phyloP scores from a whole-genome alignment of 225 moss, liverwort and hornwort species.

The Marchantia polymorpha region DNA sequence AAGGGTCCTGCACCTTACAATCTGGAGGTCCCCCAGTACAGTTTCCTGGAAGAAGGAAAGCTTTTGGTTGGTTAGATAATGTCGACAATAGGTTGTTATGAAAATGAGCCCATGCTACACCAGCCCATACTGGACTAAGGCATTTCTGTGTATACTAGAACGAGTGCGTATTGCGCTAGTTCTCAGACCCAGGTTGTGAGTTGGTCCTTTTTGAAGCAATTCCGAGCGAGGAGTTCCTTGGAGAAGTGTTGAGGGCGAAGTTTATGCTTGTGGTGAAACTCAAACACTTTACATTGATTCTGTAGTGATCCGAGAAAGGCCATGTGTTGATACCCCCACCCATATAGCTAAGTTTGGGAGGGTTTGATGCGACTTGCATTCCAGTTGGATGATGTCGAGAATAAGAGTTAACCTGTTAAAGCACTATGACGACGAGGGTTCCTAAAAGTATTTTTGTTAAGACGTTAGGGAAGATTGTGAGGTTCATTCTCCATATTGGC shows the following conservation, averaged over 20 bases:
- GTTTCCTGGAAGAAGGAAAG: conserved; percentile 46
- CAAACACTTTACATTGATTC: conserved; percentile 6
- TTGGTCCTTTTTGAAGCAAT: conserved; percentile 10
- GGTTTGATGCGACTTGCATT: conserved; percentile 15
- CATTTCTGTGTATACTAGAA: conserved; percentile 19
- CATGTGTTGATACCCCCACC: conserved; percentile 5
- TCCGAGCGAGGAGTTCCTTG: conserved; percentile 7
- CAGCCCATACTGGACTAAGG: conserved; percentile 8
- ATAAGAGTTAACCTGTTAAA: conserved; percentile 7
- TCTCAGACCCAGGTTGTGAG: conserved; percentile 7
- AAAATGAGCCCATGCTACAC: background rate
- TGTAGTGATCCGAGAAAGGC: background rate
- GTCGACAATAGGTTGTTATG: background rate
- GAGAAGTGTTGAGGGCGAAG: background rate
- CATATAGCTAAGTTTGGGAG: background rate
- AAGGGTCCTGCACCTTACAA: conserved; percentile 54
- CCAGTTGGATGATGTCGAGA: conserved; percentile 10
- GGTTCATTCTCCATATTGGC: background rate
- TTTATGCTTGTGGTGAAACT: conserved; percentile 4
- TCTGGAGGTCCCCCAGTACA: conserved; percentile 47
- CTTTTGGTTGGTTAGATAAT: conserved; percentile 42
- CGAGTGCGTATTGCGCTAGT: conserved; percentile 22
- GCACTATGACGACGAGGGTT: conserved; percentile 4
- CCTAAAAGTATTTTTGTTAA: conserved; percentile 1
- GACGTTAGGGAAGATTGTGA: background rate